phyloP scores from a whole-genome alignment of 2,329 filamentous ascomycete species.

The Clarireedia paspali region DNA sequence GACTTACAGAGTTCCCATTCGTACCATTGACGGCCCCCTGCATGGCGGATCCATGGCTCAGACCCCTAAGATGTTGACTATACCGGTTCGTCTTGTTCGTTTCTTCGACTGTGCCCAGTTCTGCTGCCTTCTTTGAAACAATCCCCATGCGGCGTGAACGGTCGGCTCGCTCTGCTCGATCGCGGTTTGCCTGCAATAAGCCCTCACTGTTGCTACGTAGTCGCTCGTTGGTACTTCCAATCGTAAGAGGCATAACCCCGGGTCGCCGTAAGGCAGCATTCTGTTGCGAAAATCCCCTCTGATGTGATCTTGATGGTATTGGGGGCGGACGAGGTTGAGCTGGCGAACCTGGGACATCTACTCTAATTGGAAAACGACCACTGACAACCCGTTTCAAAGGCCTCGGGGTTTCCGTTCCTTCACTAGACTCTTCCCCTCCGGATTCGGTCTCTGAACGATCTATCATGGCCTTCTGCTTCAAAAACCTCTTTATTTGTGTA shows the following conservation, averaged over 20 bases:
- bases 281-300: conserved; percentile 65
- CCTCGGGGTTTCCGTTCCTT: conserved; percentile 73
- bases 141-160: conserved; percentile 58
- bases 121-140: conserved; percentile 50
- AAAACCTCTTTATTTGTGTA: conserved; percentile 52
- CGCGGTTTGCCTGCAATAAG: conserved; percentile 40
- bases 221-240: conserved; percentile 62
- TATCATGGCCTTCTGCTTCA: conserved; percentile 41
- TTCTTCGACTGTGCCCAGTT: conserved; percentile 56
- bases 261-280: conserved; percentile 57
- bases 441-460: conserved; percentile 48
- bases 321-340: conserved; percentile 61
- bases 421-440: conserved; percentile 56
- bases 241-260: conserved; percentile 61
- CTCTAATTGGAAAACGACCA: conserved; percentile 61
- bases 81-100: conserved; percentile 50
- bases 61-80: conserved; percentile 53
- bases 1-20: conserved; percentile 35
- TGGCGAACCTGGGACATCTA: conserved; percentile 69
- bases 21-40: conserved; percentile 33
- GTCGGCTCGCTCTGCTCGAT: conserved; percentile 32
- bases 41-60: conserved; percentile 64
- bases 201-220: conserved; percentile 59
- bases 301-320: conserved; percentile 75
- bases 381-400: conserved; percentile 55